Evolutionary conservation across 2,329 filamentous ascomycete genomes (phyloP), one percentile per base, ranked within the genome.

Genomic region (Cadophora sp.): DNA sequence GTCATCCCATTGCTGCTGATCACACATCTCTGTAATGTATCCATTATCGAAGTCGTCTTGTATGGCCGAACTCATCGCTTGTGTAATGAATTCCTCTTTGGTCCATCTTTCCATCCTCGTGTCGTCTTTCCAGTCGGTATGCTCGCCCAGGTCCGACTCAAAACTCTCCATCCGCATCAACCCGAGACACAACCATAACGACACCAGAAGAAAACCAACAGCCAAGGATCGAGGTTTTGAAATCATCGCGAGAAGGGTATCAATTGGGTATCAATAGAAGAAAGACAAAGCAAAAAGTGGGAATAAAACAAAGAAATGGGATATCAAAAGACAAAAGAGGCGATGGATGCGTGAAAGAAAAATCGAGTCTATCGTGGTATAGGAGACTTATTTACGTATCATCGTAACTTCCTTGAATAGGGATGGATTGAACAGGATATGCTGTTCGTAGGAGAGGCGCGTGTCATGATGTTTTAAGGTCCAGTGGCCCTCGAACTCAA

Each of bases 201-300:
- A 24, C 33, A 58, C 33, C 53, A 58, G n/a, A 14, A 58, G n/a
- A 6, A 43, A 33, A 58, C 53, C 33, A 58, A 24, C 53, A 39
- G 33, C 36, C n/a, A 58, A 11, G n/a, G 43, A 13, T 24, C 53
- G 36, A 20, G 53, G 20, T 58, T 24, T 43, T 16, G 53, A 58
- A 58, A 58, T n/a, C 53, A 58, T 58, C 53, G 53, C 53, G 53
- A 58, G 27, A 16, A 41, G 53, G 53, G 53, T 58, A 58, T 58
- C 53, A 58, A 58, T 16, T 41, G 53, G 53, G 53, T 58, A 58
- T 58, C 53, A 58, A 43, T 41, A 18, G n/a, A 39, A 9, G 20
- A 24, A 41, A 58, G 20, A 24, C 24, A 58, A 41, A n/a, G 20
- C n/a, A 41, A 24, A 20, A 43, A 1, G 16, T 22, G 36, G 24